Evolutionary conservation across 176 grass and related monocot species (phyloP).

Genomic region (Rhynchospora tenuis): DNA sequence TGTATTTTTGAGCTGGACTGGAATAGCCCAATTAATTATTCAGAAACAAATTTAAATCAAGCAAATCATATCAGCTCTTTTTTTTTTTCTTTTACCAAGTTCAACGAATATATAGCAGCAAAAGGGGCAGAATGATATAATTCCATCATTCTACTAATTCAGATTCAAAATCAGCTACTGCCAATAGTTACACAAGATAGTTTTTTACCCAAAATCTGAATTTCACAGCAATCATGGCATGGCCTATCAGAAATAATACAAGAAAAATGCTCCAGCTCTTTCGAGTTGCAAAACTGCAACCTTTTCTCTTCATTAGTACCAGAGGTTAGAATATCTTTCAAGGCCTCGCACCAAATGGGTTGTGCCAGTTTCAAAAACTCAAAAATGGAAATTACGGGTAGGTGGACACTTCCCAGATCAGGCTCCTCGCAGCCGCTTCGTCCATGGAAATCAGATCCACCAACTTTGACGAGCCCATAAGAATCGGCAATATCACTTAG

Average conservation of each 20-base stretch:
- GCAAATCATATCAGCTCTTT: background rate
- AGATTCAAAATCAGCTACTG: background rate
- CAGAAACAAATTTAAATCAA: background rate
- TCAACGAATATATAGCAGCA: background rate
- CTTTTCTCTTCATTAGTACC: background rate
- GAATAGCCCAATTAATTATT: background rate
- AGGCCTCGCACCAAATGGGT: conserved; percentile 53
- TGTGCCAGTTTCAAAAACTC: conserved; percentile 54
- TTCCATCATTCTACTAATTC: background rate
- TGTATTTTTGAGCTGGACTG: background rate
- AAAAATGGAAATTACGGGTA: conserved; percentile 39
- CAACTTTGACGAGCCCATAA: conserved; percentile 60
- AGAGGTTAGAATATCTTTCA: conserved; percentile 33
- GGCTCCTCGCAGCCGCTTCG: conserved; percentile 45
- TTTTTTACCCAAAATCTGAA: conserved; percentile 33
- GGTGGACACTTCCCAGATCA: conserved; percentile 58
- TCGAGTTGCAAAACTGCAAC: background rate
- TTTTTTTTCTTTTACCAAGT: background rate
- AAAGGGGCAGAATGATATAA: background rate
- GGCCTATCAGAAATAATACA: conserved; percentile 21
- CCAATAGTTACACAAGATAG: conserved; percentile 17
- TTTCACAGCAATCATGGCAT: conserved; percentile 18
- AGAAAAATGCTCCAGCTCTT: conserved; percentile 18
- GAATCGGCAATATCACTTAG: conserved; percentile 54
- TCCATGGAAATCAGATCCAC: conserved; percentile 82